Base-by-base conservation (phyloP, 2,329 filamentous ascomycete genomes). In the Epichloe scottii region DNA sequence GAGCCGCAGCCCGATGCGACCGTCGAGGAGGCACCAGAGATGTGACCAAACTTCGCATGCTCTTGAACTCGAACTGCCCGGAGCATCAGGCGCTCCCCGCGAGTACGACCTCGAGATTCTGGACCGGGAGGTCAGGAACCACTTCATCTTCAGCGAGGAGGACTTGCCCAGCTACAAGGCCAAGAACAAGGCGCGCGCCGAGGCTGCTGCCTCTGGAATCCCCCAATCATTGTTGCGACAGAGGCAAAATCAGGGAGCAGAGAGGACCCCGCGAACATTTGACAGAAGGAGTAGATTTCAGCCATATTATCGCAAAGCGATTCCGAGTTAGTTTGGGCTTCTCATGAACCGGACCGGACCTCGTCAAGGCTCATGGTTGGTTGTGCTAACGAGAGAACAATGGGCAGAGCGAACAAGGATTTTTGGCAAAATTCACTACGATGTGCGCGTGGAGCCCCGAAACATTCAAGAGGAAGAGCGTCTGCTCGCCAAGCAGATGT, bases 121-220 rank as follows among this genome's bases (percentile, higher is more conserved):
- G 51, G 73, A 75, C 47, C 62, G 66, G 50, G 65, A 78, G n/a
- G 81, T 91, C 35, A 81, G 80, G 61, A 96, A 95, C 67, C 93
- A 89, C 19, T 95, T 86, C 64, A 74, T 97, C 51, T 98, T 98
- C 63, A 89, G 86, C 40, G 93, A 98, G 68, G 89, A 95, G 65
- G 89, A 97, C 62, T 77, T 95, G 21, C 87, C 89, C 0, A 61
- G 66, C 15, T 70, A 66, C 60, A 69, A 69, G 58, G 66, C 63
- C 15, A 64, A 65, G 64, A 78, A 77, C 61, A 77, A 74, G 59
- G 68, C 69, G 46, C 72, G 76, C 48, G 72, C 74, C n/a, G 75
- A 79, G 49, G 75, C 77, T 8, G 69, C 77, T 3, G 77, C 74
- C 43, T 75, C 73, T 17, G 77, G 81, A 49, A 80, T 84, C 53